Evolutionary conservation across 176 grass and related monocot genomes (phyloP).

Genomic region (Lolium rigidum): DNA sequence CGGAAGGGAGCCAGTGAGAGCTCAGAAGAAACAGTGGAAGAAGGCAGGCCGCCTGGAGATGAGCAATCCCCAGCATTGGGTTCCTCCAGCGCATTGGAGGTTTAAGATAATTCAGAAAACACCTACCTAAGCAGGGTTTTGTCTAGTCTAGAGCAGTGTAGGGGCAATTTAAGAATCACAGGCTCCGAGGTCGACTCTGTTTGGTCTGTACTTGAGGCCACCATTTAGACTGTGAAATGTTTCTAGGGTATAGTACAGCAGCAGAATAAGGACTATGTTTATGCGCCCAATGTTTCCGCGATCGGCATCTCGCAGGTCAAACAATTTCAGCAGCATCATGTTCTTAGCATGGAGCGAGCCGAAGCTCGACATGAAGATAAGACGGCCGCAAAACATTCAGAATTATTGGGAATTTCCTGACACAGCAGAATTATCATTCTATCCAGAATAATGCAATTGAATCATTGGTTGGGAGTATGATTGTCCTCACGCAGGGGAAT

Average conservation of each 20-base stretch:
- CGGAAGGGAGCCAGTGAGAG: neutral
- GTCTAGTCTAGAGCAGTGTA: neutral
- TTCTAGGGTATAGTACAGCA: slow-evolving; percentile 26
- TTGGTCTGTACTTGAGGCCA: slow-evolving; percentile 33
- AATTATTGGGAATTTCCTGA: slow-evolving; percentile 49
- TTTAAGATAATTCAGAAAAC: slow-evolving; percentile 6
- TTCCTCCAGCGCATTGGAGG: slow-evolving; percentile 29
- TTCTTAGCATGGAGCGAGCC: too few relatives aligned
- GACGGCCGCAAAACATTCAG: slow-evolving; percentile 11
- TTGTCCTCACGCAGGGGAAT: slow-evolving; percentile 17
- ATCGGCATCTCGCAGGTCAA: slow-evolving; percentile 43
- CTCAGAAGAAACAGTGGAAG: neutral
- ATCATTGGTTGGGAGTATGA: slow-evolving; percentile 23
- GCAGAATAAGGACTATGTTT: slow-evolving; percentile 12
- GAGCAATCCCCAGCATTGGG: neutral
- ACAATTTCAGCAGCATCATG: slow-evolving; percentile 32
- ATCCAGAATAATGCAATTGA: slow-evolving; percentile 34
- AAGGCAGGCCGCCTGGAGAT: slow-evolving; percentile 9
- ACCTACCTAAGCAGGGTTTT: slow-evolving; percentile 9
- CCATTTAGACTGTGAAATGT: slow-evolving; percentile 22
- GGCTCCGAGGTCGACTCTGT: slow-evolving; percentile 17
- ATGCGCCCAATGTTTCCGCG: neutral
- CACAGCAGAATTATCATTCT: slow-evolving; percentile 24
- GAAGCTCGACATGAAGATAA: slow-evolving; percentile 21
- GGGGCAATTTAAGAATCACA: slow-evolving; percentile 25